These are phyloP conservation scores for Hortaea werneckii DNA, from an alignment of 2,329 filamentous ascomycete species.

Conservation along the genomic window DNA sequence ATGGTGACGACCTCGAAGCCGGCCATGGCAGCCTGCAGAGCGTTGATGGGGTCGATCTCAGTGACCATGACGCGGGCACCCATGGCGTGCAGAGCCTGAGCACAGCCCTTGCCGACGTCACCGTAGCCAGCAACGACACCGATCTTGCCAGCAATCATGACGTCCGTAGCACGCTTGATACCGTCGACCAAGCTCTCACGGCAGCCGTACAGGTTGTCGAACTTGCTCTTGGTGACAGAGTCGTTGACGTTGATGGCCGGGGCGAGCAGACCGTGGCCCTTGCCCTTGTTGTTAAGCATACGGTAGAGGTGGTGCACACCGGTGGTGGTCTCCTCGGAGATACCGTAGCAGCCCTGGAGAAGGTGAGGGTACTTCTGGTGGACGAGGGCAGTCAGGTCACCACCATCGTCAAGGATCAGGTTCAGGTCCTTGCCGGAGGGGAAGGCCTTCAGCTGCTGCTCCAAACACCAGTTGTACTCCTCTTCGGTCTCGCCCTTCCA, in stretches of 20 bases:
- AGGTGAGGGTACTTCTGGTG: slow-evolving; percentile 98
- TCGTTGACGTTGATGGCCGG: slow-evolving; percentile 99
- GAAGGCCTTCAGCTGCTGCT: slow-evolving; percentile 96
- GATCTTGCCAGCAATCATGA: slow-evolving; percentile 99
- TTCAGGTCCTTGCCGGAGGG: slow-evolving; percentile 94
- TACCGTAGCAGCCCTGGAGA: slow-evolving; percentile 96
- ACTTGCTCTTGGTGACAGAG: slow-evolving; percentile 99
- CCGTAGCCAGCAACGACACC: slow-evolving; percentile 95
- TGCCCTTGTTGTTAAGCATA: slow-evolving; percentile 76
- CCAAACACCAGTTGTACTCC: slow-evolving; percentile 99
- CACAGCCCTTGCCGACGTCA: slow-evolving; percentile 98
- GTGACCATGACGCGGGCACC: slow-evolving; percentile 93
- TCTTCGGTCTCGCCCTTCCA: slow-evolving; percentile 95
- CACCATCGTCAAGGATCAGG: slow-evolving; percentile 97
- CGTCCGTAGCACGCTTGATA: slow-evolving; percentile 99
- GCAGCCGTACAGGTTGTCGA: slow-evolving; percentile 99
- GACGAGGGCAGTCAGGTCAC: slow-evolving; percentile 90
- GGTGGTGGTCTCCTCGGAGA: slow-evolving; percentile 99
- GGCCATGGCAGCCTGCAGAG: slow-evolving; percentile 94
- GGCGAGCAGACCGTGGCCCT: slow-evolving; percentile 64
- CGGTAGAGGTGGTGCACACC: slow-evolving; percentile 99
- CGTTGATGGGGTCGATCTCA: slow-evolving; percentile 98
- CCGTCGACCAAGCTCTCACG: slow-evolving; percentile 96
- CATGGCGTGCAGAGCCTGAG: slow-evolving; percentile 91
- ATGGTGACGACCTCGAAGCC: slow-evolving; percentile 96